Percentiles rank a stretch among this genome's conserved stretches.
Evolutionary conservation across 2,329 filamentous ascomycete species (phyloP).

Genomic region (Coniochaeta sp.): DNA sequence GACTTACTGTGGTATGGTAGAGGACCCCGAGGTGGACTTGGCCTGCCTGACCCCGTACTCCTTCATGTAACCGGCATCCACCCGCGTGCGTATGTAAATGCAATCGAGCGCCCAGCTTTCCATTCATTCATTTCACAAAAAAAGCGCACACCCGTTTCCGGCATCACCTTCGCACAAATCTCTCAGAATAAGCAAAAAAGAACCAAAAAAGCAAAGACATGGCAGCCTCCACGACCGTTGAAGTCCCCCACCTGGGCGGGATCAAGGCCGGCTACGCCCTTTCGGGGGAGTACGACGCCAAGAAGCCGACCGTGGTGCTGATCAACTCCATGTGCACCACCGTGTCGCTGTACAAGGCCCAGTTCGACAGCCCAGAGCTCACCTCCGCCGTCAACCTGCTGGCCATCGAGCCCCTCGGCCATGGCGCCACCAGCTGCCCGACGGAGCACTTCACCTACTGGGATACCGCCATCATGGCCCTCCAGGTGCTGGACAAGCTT

Average conservation of each 20-base stretch:
- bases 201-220: conserved; percentile 3
- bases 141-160: neutral
- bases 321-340: conserved; percentile 46
- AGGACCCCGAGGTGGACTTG: neutral
- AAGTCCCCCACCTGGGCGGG: conserved; percentile 39
- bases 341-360: conserved; percentile 33
- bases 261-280: conserved; percentile 34
- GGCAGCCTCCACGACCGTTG: conserved; percentile 31
- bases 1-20: too few relatives aligned
- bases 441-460: conserved; percentile 46
- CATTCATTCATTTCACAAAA: neutral
- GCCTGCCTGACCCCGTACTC: neutral
- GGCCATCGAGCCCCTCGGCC: conserved; percentile 45
- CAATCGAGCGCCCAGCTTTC: neutral
- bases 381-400: conserved; percentile 37
- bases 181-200: too few relatives aligned
- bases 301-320: conserved; percentile 43
- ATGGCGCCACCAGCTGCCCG: conserved; percentile 35
- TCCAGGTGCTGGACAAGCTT: conserved; percentile 47
- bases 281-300: conserved; percentile 29
- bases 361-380: conserved; percentile 32
- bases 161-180: neutral
- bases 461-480: conserved; percentile 44
- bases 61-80: neutral
- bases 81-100: neutral